Conservation (phyloP, 345 rosid genomes). For the Aquilaria yunnanensis region DNA sequence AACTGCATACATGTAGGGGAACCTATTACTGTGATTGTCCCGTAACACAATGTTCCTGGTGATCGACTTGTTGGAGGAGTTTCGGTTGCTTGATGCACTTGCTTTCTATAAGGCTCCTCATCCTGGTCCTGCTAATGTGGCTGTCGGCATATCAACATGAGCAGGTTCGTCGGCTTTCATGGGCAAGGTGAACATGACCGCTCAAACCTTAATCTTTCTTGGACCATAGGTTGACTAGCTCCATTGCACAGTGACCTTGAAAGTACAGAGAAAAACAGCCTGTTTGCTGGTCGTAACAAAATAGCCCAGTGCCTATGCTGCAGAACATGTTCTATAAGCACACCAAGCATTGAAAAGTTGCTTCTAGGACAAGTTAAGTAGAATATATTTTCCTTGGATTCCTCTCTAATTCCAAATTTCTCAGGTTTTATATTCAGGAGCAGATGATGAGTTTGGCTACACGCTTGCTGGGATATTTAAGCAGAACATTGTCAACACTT, state of each 20-base stretch:
- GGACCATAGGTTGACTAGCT: conserved; percentile 3
- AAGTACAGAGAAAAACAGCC: not conserved
- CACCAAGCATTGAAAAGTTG: too few species aligned
- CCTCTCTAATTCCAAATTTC: not conserved
- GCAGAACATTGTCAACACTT: conserved; percentile 68
- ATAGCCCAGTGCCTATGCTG: too few species aligned
- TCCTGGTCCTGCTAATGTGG: conserved; percentile 98
- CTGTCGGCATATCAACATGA: conserved; percentile 78
- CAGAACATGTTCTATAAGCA: too few species aligned
- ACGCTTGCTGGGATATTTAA: conserved; percentile 79
- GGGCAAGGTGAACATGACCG: conserved; percentile 65
- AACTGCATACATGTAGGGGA: too few species aligned
- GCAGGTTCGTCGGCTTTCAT: conserved; percentile 95
- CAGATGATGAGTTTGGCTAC: conserved; percentile 90
- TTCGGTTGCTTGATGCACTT: conserved; percentile 88
- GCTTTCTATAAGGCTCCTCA: conserved; percentile 97
- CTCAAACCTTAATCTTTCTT: not conserved
- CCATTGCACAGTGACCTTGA: not conserved
- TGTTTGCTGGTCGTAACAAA: too few species aligned
- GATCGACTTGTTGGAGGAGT: conserved; percentile 88
- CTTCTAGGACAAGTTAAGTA: too few species aligned
- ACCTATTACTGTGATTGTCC: too few species aligned
- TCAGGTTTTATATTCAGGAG: conserved; percentile 29
- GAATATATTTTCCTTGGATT: too few species aligned
- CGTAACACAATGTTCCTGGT: conserved; percentile 24